Evolutionary conservation across 495 filamentous ascomycete species (phyloP).

Genomic region (Pyronema omphalodes): DNA sequence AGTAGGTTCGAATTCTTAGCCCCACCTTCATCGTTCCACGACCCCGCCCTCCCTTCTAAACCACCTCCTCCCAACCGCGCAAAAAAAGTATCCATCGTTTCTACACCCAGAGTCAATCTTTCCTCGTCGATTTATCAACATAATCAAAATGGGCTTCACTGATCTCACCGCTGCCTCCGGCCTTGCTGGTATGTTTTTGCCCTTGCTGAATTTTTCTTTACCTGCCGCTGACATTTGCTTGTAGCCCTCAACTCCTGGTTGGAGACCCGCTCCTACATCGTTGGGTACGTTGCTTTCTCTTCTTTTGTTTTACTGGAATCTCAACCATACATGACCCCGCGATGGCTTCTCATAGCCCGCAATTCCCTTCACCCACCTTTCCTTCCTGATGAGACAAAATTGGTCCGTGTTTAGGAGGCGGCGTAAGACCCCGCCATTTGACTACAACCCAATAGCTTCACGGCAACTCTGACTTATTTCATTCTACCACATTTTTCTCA

Average conservation of each 20-base stretch:
- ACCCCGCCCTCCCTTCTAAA: conserved; percentile 19
- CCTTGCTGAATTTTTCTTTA: not conserved
- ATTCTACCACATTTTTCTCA: conserved; percentile 10
- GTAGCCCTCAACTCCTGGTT: conserved; percentile 86
- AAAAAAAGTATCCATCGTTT: conserved; percentile 5
- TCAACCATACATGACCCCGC: no score
- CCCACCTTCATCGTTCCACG: conserved; percentile 17
- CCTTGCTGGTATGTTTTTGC: conserved; percentile 48
- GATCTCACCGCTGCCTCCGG: conserved; percentile 80
- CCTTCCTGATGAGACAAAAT: conserved; percentile 72
- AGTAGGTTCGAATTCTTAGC: conserved; percentile 1
- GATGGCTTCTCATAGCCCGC: no score
- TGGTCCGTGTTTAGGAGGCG: conserved; percentile 99
- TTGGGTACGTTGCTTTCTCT: conserved; percentile 46
- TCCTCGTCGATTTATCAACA: not conserved
- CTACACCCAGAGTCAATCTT: not conserved
- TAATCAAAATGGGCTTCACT: conserved; percentile 74
- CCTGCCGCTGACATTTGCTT: not conserved
- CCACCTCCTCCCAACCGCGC: conserved; percentile 14
- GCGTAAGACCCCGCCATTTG: conserved; percentile 88
- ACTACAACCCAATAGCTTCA: conserved; percentile 58
- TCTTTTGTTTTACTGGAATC: not conserved
- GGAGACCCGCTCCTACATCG: conserved; percentile 77
- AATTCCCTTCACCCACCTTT: not conserved
- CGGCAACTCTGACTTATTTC: conserved; percentile 60